Base-by-base conservation (phyloP, 2,329 filamentous ascomycete genomes). In the Fusarium oligoseptatum region DNA sequence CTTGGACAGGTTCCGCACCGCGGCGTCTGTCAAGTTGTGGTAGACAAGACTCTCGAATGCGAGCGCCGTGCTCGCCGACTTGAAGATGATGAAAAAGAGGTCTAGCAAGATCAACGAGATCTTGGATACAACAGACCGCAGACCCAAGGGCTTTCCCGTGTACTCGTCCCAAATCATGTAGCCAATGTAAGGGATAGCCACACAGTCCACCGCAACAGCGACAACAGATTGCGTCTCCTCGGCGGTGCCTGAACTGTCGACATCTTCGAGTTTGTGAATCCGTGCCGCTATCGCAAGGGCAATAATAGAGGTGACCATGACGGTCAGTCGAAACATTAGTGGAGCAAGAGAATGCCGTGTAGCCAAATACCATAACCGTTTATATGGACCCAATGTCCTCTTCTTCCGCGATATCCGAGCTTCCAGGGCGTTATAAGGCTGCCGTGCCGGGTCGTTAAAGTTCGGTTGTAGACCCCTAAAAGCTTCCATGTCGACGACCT, bases 161-260 rank as follows among this genome's bases (percentile, higher is more conserved):
- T 98, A 98, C 84, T 99, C 97, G 81, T 99, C 97, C 85, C 92
- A 97, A 27, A 95, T 97, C 85, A 98, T 97, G 84, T 98, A 98
- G 58, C 94, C 85, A 65, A 97, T 93, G 83, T 98, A 99, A 3
- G 96, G 91, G 68, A 98, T 89, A 4, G 97, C 96, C 15, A 98
- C 89, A 8, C 93, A 91, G 83, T 98, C 96, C 43, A 99, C 94
- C 39, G 94, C 90, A 64, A 98, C 92, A 34, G 96, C 96, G 85
- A 98, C 95, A 68, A 95, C 90, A 9, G 95, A 93, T 61, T 97
- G 97, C 43, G 93, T 91, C 34, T 90, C 91, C 81, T 94, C 92
- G 3, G 87, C 83, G 34, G 80, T 81, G 14, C 80, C 79, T 27
- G 76, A 85, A 82, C 80, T 82, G 67, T 79, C 84, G 77, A 76